Evolutionary conservation across 768 basidiomycete genomes (phyloP), one percentile per base, ranked within the genome.

Genomic region (Chalciporus piperatus): DNA sequence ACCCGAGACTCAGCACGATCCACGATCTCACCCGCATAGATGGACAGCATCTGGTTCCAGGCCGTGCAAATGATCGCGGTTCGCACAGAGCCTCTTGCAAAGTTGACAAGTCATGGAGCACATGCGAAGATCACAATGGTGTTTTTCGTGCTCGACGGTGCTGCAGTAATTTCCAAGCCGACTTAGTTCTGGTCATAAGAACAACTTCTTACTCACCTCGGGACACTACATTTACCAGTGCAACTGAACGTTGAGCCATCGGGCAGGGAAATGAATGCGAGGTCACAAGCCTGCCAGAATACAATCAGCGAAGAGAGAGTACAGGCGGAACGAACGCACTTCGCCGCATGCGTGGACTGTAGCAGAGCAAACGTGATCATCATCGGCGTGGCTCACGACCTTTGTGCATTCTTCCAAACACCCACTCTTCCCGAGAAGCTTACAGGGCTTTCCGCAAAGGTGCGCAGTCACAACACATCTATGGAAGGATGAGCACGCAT

Each of bases 91-190:
- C 30, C 81, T 71, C 52, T 72, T 77, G 62, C 84, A 85, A 2
- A 85, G 69, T 45, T 78, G 70, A 59, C 83, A 85, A 7, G 66
- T 54, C 20, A 81, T 59, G 0, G 82, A 80, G 48, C 84, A 85
- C 40, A 76, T 72, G n/a, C 75, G 67, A 23, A 71, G 64, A 30
- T 78, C 76, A 55, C 83, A 85, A 17, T 65, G 60, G 63, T 85
- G 83, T 4, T 60, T 57, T 4, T 65, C 64, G 50, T 85, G 83
- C 3, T 59, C 59, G 27, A 74, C 55, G 28, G 80, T 72, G 54
- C 83, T 32, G 30, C 4, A 12, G 30, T 4, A 8, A 12, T 32
- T 12, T 3, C 7, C 30, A 13, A 32, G 7, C 85, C 45, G 3
- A 68, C 8, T 39, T 6, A 19, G 3, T 8, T 12, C 7, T 30